Percentiles rank a stretch among this genome's conserved stretches.
Conservation (phyloP, 495 filamentous ascomycete genomes). For the Penicillium turbatum region DNA sequence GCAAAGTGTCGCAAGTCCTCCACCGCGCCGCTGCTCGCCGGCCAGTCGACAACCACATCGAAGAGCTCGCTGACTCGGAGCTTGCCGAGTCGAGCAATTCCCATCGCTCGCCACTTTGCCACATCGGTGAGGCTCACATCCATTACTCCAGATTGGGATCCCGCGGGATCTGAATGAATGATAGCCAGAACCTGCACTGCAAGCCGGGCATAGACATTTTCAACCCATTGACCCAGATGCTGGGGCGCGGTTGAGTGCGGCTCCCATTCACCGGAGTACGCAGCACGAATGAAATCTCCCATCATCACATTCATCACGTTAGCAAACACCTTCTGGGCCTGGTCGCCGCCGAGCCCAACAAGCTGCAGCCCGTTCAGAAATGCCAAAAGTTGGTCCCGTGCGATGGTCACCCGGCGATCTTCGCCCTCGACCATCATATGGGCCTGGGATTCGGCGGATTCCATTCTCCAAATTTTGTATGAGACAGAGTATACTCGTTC, state of each 20-base stretch:
- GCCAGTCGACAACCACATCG: slow-evolving; percentile 84
- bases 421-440: slow-evolving; percentile 40
- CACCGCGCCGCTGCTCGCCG: slow-evolving; percentile 71
- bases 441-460: slow-evolving; percentile 21
- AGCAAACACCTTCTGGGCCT: slow-evolving; percentile 72
- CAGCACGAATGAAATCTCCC: slow-evolving; percentile 57
- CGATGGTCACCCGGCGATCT: slow-evolving; percentile 30
- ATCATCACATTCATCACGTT: slow-evolving; percentile 67
- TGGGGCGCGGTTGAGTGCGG: slow-evolving; percentile 51
- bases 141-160: slow-evolving; percentile 18
- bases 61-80: slow-evolving; percentile 81
- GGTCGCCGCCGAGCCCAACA: slow-evolving; percentile 70
- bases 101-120: slow-evolving; percentile 78
- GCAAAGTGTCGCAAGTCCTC: slow-evolving; percentile 68
- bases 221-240: slow-evolving; percentile 64
- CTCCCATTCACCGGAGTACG: slow-evolving; percentile 59
- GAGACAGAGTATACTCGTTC: slow-evolving; percentile 37
- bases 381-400: slow-evolving; percentile 51
- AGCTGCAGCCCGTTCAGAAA: slow-evolving; percentile 60
- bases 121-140: slow-evolving; percentile 56
- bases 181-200: slow-evolving; percentile 58
- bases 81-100: slow-evolving; percentile 69
- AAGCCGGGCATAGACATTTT: slow-evolving; percentile 64
- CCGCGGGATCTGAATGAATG: slow-evolving; percentile 32
- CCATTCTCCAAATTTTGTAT: slow-evolving; percentile 37